Base-by-base conservation (phyloP, 164 flowering plant species). In the Akebia trifoliata region DNA sequence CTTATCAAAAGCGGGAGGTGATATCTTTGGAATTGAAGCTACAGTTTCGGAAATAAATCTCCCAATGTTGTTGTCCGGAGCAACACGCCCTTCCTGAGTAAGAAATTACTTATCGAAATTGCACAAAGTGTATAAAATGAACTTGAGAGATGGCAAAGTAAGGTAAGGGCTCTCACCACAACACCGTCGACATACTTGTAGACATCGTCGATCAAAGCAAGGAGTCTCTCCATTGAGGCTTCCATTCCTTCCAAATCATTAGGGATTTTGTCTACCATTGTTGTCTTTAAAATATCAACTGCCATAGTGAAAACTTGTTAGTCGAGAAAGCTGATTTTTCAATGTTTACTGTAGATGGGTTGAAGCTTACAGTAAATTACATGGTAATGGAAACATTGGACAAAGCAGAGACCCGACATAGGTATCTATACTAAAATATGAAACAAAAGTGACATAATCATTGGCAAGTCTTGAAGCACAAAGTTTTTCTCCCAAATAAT, bases 191-290 rank as follows among this genome's bases (percentile, higher is more conserved):
- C 97, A 69, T 88, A 88, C 77, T 81, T 87, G 73, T 74, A 77
- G 42, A 86, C 72, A 60, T 93, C 93, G 51, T 86, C 90, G 26
- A 94, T 88, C 14, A 94, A 60, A 66, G 85, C 73, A 46, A 86
- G 71, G 28, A 94, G 70, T 45, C 89, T 67, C 61, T 80, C 83
- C 93, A 86, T 85, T 34, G 97, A 67, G 56, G 81, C 78, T 67
- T 90, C 97, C 99, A 94, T 90, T 65, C 93, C 95, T 74, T 94
- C 99, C 72, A 90, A 71, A 76, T 90, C 97, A 69, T 59, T 81
- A 7, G 99, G 99, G n/a, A 94, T 69, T 72, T 90, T 90, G 66
- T 94, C 96, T 48, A 87, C 95, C 54, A 37, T 51, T 5, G 89
- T 77, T 35, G 77, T 63, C 81, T 90, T 94, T 22, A 94, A 72